Evolutionary conservation across 2,329 filamentous ascomycete species (phyloP).

Genomic region (Pseudogymnoascus sp.): DNA sequence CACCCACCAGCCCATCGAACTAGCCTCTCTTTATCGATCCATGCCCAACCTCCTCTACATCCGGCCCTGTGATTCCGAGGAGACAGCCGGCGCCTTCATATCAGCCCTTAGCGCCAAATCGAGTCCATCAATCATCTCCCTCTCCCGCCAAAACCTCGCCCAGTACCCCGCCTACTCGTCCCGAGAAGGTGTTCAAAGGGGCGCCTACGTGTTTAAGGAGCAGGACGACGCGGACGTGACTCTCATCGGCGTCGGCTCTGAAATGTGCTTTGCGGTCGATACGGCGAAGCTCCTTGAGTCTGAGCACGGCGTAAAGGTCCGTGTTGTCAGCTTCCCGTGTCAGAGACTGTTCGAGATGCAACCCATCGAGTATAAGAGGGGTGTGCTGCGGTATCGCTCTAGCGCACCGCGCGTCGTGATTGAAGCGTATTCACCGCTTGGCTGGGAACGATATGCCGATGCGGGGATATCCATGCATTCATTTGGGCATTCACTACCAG

Average conservation of each 20-base stretch:
- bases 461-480: conserved; percentile 44
- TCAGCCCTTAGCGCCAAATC: conserved; percentile 36
- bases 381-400: conserved; percentile 34
- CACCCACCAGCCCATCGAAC: conserved; percentile 24
- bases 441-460: conserved; percentile 53
- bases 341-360: conserved; percentile 37
- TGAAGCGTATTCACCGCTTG: conserved; percentile 48
- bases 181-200: conserved; percentile 34
- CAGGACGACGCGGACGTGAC: conserved; percentile 37
- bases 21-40: conserved; percentile 48
- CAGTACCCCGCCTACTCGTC: conserved; percentile 32
- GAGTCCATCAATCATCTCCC: conserved; percentile 40
- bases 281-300: conserved; percentile 31
- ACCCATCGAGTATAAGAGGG: conserved; percentile 35
- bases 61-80: conserved; percentile 49
- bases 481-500: conserved; percentile 48
- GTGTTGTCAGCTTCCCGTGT: conserved; percentile 38
- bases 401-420: conserved; percentile 45
- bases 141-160: conserved; percentile 36
- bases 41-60: conserved; percentile 57
- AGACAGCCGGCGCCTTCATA: conserved; percentile 46
- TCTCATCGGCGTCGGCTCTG: conserved; percentile 33
- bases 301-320: conserved; percentile 30
- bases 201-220: conserved; percentile 39
- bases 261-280: conserved; percentile 35